Conservation (phyloP, 371 early-diverging fungal species). For the Mucor mucedo region DNA sequence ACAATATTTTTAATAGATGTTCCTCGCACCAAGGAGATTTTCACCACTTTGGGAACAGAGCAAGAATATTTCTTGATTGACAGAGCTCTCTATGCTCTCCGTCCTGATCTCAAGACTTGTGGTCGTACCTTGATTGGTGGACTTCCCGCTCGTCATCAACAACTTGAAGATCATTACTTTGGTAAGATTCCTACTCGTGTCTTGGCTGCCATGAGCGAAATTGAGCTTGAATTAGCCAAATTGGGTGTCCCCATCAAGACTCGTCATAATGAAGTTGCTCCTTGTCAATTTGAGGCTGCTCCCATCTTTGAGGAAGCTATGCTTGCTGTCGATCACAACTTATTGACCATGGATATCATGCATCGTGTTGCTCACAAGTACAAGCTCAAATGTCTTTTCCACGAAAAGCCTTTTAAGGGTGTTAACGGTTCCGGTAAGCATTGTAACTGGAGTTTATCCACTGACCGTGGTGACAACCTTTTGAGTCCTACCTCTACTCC, state of each 20-base stretch:
- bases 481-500: conserved; percentile 92
- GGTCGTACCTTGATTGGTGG: conserved; percentile 94
- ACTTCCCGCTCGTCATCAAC: conserved; percentile 97
- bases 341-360: conserved; percentile 95
- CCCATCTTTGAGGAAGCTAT: conserved; percentile 97
- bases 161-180: conserved; percentile 99
- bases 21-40: conserved; percentile 73
- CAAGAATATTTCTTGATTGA: conserved; percentile 99
- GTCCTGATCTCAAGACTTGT: conserved; percentile 95
- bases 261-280: conserved; percentile 98
- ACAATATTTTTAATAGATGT: background rate
- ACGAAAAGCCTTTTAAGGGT: conserved; percentile 99
- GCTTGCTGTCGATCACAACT: conserved; percentile 97
- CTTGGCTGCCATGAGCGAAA: conserved; percentile 89
- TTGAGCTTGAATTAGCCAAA: conserved; percentile 91
- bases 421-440: conserved; percentile 99
- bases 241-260: conserved; percentile 98
- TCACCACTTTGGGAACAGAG: conserved; percentile 94
- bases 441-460: conserved; percentile 98
- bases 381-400: conserved; percentile 95
- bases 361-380: conserved; percentile 97
- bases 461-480: conserved; percentile 94
- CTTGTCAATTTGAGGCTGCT: conserved; percentile 97
- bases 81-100: conserved; percentile 86
- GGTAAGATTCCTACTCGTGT: conserved; percentile 95